These are phyloP conservation scores for Lycium ferocissimum DNA, from an alignment of 257 asterid species.

Conservation along the genomic window DNA sequence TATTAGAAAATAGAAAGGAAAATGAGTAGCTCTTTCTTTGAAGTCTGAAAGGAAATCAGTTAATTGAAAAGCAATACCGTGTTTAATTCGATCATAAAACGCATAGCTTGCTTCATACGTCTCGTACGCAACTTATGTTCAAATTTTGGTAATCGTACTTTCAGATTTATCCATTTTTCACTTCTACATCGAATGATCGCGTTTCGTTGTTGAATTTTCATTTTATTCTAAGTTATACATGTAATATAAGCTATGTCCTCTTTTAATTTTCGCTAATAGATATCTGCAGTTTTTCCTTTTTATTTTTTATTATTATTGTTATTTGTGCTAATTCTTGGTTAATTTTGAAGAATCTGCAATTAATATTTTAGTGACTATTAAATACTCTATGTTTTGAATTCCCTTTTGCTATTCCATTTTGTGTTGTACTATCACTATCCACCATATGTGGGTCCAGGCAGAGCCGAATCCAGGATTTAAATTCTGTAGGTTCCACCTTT, in stretches of 20 bases:
- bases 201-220: background rate
- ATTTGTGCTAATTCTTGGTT: background rate
- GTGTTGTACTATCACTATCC: background rate
- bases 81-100: background rate
- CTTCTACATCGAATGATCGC: background rate
- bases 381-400: background rate
- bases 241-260: background rate
- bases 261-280: background rate
- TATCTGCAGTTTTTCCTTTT: background rate
- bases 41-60: background rate
- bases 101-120: background rate
- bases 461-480: background rate
- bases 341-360: background rate
- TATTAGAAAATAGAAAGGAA: background rate
- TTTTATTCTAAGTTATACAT: background rate
- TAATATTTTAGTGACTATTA: background rate
- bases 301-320: background rate
- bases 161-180: background rate
- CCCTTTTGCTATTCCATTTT: background rate
- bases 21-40: background rate
- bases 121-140: slow-evolving; percentile 1
- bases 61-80: background rate
- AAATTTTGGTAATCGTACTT: background rate
- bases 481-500: background rate
- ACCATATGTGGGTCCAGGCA: background rate